Base-by-base conservation (phyloP, 176 grass and related monocot species). In the Rhipidocladum racemiflorum region DNA sequence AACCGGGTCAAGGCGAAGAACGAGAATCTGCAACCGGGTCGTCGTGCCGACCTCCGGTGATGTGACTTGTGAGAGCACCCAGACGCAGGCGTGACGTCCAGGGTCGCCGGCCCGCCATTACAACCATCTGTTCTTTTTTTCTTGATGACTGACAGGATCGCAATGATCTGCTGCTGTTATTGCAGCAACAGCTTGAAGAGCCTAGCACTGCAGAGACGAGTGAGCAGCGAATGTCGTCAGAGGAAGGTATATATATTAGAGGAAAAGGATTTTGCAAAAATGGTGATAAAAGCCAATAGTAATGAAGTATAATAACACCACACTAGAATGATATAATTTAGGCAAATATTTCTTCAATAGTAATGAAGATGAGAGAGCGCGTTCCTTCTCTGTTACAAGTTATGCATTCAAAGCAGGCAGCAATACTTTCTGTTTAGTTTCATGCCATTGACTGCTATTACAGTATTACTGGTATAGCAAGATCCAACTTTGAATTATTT, bases 41-140 rank as follows among this genome's bases (percentile, higher is more conserved):
- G 27, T 71, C 74, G 65, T 42, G 80, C 80, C 55, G 65, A 83
- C 65, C 79, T 87, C 64, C 66, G 56, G 66, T 7, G 73, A 76
- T 39, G 75, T 56, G n/a, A n/a, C n/a, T n/a, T n/a, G n/a, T n/a
- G 67, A 48, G 55, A 61, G 50, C 77, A 23, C 54, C 65, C 17
- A 9, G n/a, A 6, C 67, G 48, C 8, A 15, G 28, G n/a, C 51
- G 51, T 60, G 50, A 75, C 70, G 68, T 9, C 76, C 4, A 45
- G 50, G 74, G 65, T 0, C 53, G 15, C n/a, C 21, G 14, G 68
- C 56, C 25, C 4, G 57, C 56, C 68, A 48, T 35, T 16, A 16
- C 53, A 16, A 14, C 28, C 10, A 61, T 17, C 12, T 4, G 1
- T 35, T 36, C 36, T 12, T 15, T 18, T 23, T 20, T 5, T 1